These are phyloP conservation scores for Zygoascus flipseniorum DNA, from an alignment of 805 yeast genomes.

Conservation along the genomic window DNA sequence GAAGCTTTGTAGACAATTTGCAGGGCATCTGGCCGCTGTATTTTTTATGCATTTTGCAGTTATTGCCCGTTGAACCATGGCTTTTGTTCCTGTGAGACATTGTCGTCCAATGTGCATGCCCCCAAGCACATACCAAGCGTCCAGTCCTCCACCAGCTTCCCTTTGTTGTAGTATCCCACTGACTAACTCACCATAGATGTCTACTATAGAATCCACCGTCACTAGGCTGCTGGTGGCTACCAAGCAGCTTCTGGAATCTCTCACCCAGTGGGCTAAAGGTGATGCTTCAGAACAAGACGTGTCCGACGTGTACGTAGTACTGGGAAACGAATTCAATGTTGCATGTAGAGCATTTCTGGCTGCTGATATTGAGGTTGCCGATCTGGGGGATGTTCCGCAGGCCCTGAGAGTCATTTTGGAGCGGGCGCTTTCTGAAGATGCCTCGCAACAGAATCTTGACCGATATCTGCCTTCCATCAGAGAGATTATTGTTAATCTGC, in stretches of 20 bases:
- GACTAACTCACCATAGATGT: conserved; percentile 17
- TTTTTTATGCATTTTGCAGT: too few relatives aligned
- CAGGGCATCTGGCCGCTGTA: too few relatives aligned
- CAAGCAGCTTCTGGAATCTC: conserved; percentile 73
- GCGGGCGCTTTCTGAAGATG: conserved; percentile 74
- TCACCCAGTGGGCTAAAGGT: conserved; percentile 84
- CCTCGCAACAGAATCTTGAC: conserved; percentile 76
- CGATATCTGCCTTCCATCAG: conserved; percentile 75
- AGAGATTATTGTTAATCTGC: conserved; percentile 70
- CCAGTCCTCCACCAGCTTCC: not conserved
- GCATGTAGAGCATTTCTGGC: conserved; percentile 71
- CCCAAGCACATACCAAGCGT: too few relatives aligned
- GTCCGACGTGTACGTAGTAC: conserved; percentile 80
- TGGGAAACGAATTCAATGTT: conserved; percentile 89
- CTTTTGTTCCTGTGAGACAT: too few relatives aligned
- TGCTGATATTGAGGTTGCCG: conserved; percentile 69
- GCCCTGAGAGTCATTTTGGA: conserved; percentile 73
- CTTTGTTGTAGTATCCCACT: not conserved
- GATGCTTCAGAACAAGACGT: conserved; percentile 76
- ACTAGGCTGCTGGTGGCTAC: conserved; percentile 78
- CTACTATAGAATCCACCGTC: conserved; percentile 69
- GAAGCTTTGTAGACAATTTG: too few relatives aligned
- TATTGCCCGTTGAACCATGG: too few relatives aligned
- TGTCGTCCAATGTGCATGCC: too few relatives aligned
- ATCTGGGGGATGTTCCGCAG: conserved; percentile 85